Evolutionary conservation across 495 filamentous ascomycete species (phyloP), one percentile per base, ranked within the genome.

Genomic region (Trichoderma erinaceum): DNA sequence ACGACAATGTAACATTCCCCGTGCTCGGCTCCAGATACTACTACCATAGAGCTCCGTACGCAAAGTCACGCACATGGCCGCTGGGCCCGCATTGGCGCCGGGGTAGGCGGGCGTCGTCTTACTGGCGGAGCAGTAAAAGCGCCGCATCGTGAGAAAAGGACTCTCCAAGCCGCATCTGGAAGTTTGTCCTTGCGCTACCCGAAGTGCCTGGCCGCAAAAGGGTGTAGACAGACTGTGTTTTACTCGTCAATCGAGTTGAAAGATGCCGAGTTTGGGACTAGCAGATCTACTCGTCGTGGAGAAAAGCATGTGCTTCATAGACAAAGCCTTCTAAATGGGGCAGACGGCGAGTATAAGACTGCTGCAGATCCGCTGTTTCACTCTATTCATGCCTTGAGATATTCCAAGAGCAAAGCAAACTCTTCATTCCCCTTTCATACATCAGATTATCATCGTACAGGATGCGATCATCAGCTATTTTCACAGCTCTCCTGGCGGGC

Each of bases 31-130:
- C 56, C 27, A 61, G 56, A 27, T 32, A 38, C 5, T 38, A 38
- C 29, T 38, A 38, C 29, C 29, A 21, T 29, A 32, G 35, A 32
- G 27, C 56, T 61, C 56, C 56, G 56, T 32, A 12, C 16, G 56
- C 16, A 32, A 29, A 32, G 56, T 32, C 56, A 27, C 11, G 10
- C 25, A 61, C 50, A 27, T 61, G 56, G 56, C 13, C 56, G 13
- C 13, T 61, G 56, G 56, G 5, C 56, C 56, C 56, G 25, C 56
- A 61, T 61, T 61, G 56, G 27, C 56, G 11, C 56, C 44, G 44
- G 44, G 44, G 44, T 48, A 48, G 44, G 13, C 15, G 15, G 44
- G n/a, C 44, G n/a, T 16, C 56, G 56, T 61, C 56, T 61, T 18
- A 61, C 27, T 61, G 56, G 56, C 56, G 25, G 56, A 32, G 2